Evolutionary conservation across 2,329 filamentous ascomycete genomes (phyloP).

Genomic region (Rachicladosporium sp.): DNA sequence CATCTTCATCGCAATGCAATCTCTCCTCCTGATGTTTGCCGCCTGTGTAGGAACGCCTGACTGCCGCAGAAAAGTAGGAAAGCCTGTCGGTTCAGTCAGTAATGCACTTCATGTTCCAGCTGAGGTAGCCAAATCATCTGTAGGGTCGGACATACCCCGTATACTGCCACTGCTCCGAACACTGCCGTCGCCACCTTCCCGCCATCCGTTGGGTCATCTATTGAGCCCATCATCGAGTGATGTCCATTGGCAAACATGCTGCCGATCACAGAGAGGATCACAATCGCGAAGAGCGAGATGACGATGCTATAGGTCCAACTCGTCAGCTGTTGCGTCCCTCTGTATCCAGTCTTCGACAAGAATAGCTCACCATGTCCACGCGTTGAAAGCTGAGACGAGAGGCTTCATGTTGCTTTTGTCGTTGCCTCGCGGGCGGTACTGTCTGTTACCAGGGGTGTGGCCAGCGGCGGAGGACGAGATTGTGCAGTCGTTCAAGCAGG

Average conservation of each 20-base stretch:
- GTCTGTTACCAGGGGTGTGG: too few species aligned
- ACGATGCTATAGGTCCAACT: slow-evolving; percentile 46
- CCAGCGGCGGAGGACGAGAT: too few species aligned
- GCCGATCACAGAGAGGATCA: slow-evolving; percentile 54
- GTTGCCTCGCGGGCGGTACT: slow-evolving; percentile 1
- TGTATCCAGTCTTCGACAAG: not conserved
- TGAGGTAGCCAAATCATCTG: too few species aligned
- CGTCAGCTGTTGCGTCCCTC: too few species aligned
- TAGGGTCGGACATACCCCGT: slow-evolving; percentile 64
- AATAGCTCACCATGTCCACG: slow-evolving; percentile 74
- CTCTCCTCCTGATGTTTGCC: slow-evolving; percentile 69
- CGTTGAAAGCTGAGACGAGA: slow-evolving; percentile 79
- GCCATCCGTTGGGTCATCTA: slow-evolving; percentile 50
- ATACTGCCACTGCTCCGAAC: slow-evolving; percentile 79
- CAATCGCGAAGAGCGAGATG: slow-evolving; percentile 51
- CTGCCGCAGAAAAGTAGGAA: slow-evolving; percentile 88
- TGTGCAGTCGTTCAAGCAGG: too few species aligned
- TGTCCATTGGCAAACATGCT: slow-evolving; percentile 63
- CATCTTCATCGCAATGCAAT: slow-evolving; percentile 53
- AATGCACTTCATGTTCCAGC: too few species aligned
- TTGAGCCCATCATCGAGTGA: slow-evolving; percentile 70
- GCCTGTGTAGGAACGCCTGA: slow-evolving; percentile 75
- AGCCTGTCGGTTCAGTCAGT: slow-evolving; percentile 38
- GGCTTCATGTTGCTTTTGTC: slow-evolving; percentile 64
- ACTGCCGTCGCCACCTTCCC: slow-evolving; percentile 70